Conservation (phyloP, 306 rosid genomes). For the Gillenia trifoliata region DNA sequence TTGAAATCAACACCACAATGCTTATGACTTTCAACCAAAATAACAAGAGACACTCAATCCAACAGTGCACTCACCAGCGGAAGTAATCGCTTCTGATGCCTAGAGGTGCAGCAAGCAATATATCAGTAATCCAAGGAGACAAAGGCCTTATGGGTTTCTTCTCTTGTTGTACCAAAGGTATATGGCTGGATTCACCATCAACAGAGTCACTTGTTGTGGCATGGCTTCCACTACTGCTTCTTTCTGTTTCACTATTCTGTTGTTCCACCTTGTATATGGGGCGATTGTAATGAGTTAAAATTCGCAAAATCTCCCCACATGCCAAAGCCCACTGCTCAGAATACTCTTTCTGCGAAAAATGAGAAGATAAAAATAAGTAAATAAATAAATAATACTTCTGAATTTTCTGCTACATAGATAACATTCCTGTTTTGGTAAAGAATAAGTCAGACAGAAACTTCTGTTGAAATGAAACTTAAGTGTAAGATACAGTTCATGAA, state of each 20-base stretch:
- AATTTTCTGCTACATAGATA: neutral
- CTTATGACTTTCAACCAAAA: neutral
- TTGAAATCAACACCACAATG: neutral
- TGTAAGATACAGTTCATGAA: neutral
- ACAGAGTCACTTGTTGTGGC: conserved; percentile 68
- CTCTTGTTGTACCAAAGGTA: conserved; percentile 56
- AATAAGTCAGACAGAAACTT: neutral
- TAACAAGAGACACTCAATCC: neutral
- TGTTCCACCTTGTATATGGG: conserved; percentile 75
- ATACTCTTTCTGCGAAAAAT: conserved; percentile 62
- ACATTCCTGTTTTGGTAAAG: neutral
- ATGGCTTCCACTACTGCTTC: conserved; percentile 81
- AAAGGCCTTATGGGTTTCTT: conserved; percentile 83
- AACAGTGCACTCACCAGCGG: conserved; percentile 69
- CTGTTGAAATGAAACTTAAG: conserved; percentile 3
- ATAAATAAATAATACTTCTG: neutral
- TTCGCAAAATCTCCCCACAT: conserved; percentile 89
- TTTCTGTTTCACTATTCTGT: conserved; percentile 58
- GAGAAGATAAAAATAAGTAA: conserved; percentile 9
- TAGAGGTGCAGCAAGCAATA: conserved; percentile 84
- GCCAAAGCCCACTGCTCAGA: conserved; percentile 99
- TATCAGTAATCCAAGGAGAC: conserved; percentile 97
- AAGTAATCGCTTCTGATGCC: conserved; percentile 94
- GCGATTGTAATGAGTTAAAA: conserved; percentile 95
- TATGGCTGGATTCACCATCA: conserved; percentile 44